Evolutionary conservation across 108 stramenopile genomes (phyloP).

Genomic region (Discostella stelligeroides): DNA sequence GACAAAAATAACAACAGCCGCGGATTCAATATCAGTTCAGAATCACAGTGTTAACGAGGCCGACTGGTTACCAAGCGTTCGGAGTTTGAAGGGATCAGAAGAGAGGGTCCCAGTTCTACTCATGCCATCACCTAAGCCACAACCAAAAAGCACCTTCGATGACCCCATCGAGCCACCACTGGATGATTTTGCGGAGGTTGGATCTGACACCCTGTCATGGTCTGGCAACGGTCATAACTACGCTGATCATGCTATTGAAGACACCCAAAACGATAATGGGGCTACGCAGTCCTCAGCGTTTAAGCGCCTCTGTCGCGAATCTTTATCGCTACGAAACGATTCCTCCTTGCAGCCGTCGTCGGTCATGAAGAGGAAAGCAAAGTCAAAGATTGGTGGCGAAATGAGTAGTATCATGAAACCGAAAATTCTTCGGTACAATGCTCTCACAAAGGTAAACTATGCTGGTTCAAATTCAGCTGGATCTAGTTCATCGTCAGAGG

Average conservation of each 20-base stretch:
- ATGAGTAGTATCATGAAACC: conserved; percentile 10
- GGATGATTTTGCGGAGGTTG: conserved; percentile 12
- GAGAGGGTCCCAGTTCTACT: conserved; percentile 11
- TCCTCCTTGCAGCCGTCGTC: not conserved
- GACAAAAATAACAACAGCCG: too few species aligned
- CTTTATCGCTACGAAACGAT: conserved; percentile 1
- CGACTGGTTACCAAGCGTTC: conserved; percentile 25
- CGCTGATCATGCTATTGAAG: conserved; percentile 25
- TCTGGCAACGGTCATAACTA: not conserved
- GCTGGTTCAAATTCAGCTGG: not conserved
- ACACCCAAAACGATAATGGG: conserved; percentile 33
- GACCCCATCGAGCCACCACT: not conserved
- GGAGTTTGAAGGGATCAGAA: not conserved
- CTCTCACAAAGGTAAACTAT: not conserved
- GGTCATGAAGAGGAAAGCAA: not conserved
- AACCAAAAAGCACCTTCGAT: not conserved
- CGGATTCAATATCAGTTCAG: not conserved
- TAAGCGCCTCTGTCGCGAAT: conserved; percentile 42
- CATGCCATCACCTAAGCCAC: conserved; percentile 23
- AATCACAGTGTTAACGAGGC: not conserved
- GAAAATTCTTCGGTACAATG: conserved; percentile 35
- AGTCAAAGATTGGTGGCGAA: not conserved
- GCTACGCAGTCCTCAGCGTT: not conserved
- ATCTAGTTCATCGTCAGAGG: conserved; percentile 16
- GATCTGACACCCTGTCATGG: conserved; percentile 25